Evolutionary conservation across 257 asterid species (phyloP).

Genomic region (Solanum piurae): DNA sequence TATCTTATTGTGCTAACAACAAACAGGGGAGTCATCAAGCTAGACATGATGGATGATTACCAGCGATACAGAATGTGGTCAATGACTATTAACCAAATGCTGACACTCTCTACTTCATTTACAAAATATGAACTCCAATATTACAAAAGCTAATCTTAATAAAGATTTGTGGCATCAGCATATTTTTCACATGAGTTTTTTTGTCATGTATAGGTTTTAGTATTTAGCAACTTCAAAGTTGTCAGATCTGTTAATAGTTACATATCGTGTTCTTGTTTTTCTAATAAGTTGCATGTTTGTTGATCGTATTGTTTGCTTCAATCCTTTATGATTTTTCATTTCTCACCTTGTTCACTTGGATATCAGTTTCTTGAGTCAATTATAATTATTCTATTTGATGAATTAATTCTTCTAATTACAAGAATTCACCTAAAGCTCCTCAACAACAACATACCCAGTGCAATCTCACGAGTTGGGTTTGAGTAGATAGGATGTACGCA

Average conservation of each 20-base stretch:
- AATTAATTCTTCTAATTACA: background rate
- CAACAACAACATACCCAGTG: background rate
- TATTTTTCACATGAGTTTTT: conserved; percentile 1
- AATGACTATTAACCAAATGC: conserved; percentile 66
- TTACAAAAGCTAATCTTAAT: conserved; percentile 25
- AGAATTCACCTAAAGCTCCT: background rate
- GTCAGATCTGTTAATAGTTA: background rate
- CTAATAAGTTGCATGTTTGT: conserved; percentile 7
- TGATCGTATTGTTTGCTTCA: conserved; percentile 15
- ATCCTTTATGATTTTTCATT: conserved; percentile 2
- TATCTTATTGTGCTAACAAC: conserved; percentile 61
- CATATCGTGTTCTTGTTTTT: background rate
- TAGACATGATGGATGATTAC: conserved; percentile 64
- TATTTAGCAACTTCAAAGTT: background rate
- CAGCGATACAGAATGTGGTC: conserved; percentile 61
- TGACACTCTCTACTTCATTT: conserved; percentile 54
- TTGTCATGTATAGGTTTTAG: background rate
- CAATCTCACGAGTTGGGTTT: background rate
- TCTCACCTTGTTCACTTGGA: background rate
- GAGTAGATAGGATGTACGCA: background rate
- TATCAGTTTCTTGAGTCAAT: background rate
- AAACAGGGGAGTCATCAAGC: conserved; percentile 52
- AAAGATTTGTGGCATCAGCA: background rate
- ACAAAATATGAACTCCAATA: conserved; percentile 47
- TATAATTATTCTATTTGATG: background rate